Base-by-base conservation (phyloP, 106 monocot species). In the Ottelia alismoides region DNA sequence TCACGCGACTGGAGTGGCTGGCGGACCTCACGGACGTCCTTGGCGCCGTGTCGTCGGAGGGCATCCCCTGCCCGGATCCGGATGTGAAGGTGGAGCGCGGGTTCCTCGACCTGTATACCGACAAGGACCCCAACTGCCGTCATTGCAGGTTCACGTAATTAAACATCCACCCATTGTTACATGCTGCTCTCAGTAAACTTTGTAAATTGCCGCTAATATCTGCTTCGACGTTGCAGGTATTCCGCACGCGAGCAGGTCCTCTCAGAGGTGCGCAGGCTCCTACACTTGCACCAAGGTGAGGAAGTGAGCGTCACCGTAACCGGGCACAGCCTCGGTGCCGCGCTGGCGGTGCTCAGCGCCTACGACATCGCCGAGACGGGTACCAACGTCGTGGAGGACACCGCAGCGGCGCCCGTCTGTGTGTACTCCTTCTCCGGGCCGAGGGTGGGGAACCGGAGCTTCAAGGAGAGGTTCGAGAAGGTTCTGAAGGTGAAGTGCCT, bases 291-390 rank as follows among this genome's bases (percentile, higher is more conserved):
- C 53, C 3, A 22, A 14, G 81, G 80, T 0, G 89, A 84, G 57
- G 53, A 60, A 27, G 66, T 84, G 19, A 84, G 80, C 80, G 30
- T 91, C 14, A 72, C 78, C 2, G 27, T 85, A 20, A 81, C 78
- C 0, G 90, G 90, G 9, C 90, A 91, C 75, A 91, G 90, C 57
- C 78, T 91, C 6, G 90, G 90, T 22, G 73, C 81, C 65, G 84
- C 90, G 20, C 74, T 91, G 31, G 90, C 90, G 27, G 76, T 50
- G 68, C 47, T 91, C 25, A 81, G 75, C 72, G 84, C 90, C 16
- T 91, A 75, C 64, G 84, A 91, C 62, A 16, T 84, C 3, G 84
- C 80, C 1, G 84, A 81, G 64, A 64, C 75, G 12, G 64, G 66
- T 18, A 29, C 53, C 9, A 60, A 55, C 67, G 72, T 30, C 11